phyloP scores from a whole-genome alignment of 805 yeast genomes.

The Candida anglica region DNA sequence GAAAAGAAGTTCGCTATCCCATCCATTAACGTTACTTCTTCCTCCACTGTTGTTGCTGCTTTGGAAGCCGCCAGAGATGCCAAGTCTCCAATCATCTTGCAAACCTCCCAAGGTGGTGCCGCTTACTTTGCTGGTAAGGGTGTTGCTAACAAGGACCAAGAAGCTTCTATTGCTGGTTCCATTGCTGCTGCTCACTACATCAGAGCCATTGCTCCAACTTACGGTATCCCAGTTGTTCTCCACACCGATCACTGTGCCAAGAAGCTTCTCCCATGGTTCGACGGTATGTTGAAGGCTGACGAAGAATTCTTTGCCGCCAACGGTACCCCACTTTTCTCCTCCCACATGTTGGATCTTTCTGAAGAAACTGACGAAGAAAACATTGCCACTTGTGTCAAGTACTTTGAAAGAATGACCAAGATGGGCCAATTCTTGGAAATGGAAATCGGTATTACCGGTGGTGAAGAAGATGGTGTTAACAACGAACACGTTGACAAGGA shows the following conservation, averaged over 20 bases:
- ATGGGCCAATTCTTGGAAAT: constrained; percentile 97
- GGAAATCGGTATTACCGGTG: constrained; percentile 99
- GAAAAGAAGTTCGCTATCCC: constrained; percentile 94
- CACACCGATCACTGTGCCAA: constrained; percentile 99
- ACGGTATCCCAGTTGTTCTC: constrained; percentile 93
- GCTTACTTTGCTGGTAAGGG: constrained; percentile 99
- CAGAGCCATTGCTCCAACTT: constrained; percentile 92
- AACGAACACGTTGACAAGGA: constrained; percentile 90
- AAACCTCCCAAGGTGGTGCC: constrained; percentile 98
- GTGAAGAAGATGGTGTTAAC: constrained; percentile 99
- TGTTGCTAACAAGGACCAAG: constrained; percentile 87
- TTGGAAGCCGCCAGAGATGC: constrained; percentile 47
- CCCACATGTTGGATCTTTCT: constrained; percentile 97
- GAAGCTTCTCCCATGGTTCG: constrained; percentile 97
- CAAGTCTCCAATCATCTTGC: constrained; percentile 90
- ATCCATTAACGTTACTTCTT: constrained; percentile 96
- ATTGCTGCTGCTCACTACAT: constrained; percentile 98
- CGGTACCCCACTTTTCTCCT: constrained; percentile 96
- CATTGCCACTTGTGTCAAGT: constrained; percentile 89
- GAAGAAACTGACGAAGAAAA: constrained; percentile 96
- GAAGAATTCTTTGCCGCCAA: constrained; percentile 81
- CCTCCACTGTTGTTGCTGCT: constrained; percentile 75
- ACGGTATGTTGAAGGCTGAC: constrained; percentile 96
- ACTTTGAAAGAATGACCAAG: constrained; percentile 91
- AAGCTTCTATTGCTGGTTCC: constrained; percentile 91